These are phyloP conservation scores for Ophiocordyceps robertsii DNA, from an alignment of 2,329 filamentous ascomycete genomes.

Conservation along the genomic window DNA sequence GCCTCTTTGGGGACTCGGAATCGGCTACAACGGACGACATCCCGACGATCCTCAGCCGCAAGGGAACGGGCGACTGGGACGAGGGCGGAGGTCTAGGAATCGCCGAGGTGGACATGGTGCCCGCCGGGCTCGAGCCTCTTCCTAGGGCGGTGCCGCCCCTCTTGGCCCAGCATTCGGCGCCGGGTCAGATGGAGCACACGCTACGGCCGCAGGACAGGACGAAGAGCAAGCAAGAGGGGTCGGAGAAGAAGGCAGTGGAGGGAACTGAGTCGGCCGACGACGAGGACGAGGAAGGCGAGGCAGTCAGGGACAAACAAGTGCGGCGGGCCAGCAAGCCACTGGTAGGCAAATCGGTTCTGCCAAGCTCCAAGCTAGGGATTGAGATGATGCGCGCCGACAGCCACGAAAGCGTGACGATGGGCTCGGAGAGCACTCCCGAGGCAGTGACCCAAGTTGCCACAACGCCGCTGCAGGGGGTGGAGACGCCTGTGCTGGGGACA, in stretches of 20 bases:
- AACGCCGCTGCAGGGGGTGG: slow-evolving; percentile 31
- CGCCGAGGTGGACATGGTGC: slow-evolving; percentile 42
- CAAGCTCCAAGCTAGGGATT: slow-evolving; percentile 79
- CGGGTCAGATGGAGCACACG: slow-evolving; percentile 42
- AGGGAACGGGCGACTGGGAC: slow-evolving; percentile 65
- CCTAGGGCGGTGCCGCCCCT: slow-evolving; percentile 37
- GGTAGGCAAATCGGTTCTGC: slow-evolving; percentile 39
- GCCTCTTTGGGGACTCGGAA: slow-evolving; percentile 77
- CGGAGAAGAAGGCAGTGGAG: slow-evolving; percentile 61
- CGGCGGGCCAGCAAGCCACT: slow-evolving; percentile 26
- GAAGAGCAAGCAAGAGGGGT: slow-evolving; percentile 57
- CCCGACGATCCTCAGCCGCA: slow-evolving; percentile 61
- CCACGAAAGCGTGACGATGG: slow-evolving; percentile 59
- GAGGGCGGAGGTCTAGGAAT: slow-evolving; percentile 70
- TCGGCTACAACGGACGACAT: slow-evolving; percentile 66
- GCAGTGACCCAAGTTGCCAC: slow-evolving; percentile 37
- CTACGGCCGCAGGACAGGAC: slow-evolving; percentile 60
- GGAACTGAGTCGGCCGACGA: slow-evolving; percentile 82
- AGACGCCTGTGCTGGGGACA: slow-evolving; percentile 14
- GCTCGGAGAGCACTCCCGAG: slow-evolving; percentile 36
- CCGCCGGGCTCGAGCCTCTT: slow-evolving; percentile 17
- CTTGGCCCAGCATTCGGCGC: slow-evolving; percentile 50
- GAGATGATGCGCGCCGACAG: slow-evolving; percentile 98
- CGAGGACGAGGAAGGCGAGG: slow-evolving; percentile 81
- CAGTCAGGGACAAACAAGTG: slow-evolving; percentile 28